A percentile compares a stretch with the other conserved stretches of the same genome.
Conservation (phyloP, 2,329 filamentous ascomycete species). For the Fusarium humuli region DNA sequence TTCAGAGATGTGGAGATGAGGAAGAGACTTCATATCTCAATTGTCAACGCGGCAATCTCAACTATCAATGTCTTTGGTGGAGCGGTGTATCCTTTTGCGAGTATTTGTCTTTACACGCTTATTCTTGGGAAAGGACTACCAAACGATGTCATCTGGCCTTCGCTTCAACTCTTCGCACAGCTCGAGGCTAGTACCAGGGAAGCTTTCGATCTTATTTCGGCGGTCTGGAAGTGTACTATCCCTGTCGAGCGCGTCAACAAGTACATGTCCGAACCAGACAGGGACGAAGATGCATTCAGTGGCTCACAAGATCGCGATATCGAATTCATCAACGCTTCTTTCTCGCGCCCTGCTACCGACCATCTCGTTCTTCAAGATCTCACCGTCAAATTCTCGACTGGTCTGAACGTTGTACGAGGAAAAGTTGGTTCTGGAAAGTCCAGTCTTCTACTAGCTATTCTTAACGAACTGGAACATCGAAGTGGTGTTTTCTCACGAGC, state of each 20-base stretch:
- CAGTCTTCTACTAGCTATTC: slow-evolving; percentile 67
- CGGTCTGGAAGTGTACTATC: slow-evolving; percentile 83
- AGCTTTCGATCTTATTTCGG: slow-evolving; percentile 79
- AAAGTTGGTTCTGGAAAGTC: slow-evolving; percentile 72
- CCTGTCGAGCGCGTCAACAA: slow-evolving; percentile 83
- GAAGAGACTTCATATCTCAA: slow-evolving; percentile 53
- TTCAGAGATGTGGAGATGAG: slow-evolving; percentile 53
- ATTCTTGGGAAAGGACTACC: slow-evolving; percentile 74
- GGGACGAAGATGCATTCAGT: slow-evolving; percentile 62
- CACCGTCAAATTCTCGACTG: slow-evolving; percentile 59
- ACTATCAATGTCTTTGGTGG: slow-evolving; percentile 79
- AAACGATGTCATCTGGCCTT: slow-evolving; percentile 88
- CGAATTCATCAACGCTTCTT: slow-evolving; percentile 73
- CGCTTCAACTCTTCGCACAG: slow-evolving; percentile 82
- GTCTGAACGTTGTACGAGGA: slow-evolving; percentile 68
- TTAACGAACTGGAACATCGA: slow-evolving; percentile 75
- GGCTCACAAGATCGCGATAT: slow-evolving; percentile 55
- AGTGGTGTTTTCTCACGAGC: slow-evolving; percentile 62
- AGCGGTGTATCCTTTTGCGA: slow-evolving; percentile 81
- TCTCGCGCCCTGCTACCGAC: slow-evolving; percentile 80
- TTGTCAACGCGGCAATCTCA: slow-evolving; percentile 62
- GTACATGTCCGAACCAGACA: slow-evolving; percentile 89
- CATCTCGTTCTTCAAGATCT: slow-evolving; percentile 63
- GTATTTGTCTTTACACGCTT: slow-evolving; percentile 84
- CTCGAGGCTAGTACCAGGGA: slow-evolving; percentile 79